These are phyloP conservation scores for Podila minutissima DNA, from an alignment of 192 early-diverging fungal species.

Conservation along the genomic window DNA sequence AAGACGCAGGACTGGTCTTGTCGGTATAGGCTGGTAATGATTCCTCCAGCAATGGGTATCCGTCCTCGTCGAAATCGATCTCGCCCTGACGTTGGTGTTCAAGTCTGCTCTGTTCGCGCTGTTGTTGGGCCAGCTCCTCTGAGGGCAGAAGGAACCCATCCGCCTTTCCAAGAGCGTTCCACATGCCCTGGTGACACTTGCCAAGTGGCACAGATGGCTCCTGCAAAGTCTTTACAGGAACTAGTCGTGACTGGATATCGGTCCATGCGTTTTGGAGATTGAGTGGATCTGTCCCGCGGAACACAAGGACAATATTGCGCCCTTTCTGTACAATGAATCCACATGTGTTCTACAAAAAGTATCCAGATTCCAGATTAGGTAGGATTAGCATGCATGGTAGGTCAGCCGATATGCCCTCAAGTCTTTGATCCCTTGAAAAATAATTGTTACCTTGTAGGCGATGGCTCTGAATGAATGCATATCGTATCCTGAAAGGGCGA, in stretches of 20 bases:
- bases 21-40: not conserved
- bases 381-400: not conserved
- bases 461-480: conserved; percentile 60
- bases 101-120: conserved; percentile 23
- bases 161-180: conserved; percentile 57
- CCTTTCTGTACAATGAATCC: conserved; percentile 64
- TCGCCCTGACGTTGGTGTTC: conserved; percentile 17
- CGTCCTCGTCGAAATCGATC: conserved; percentile 16
- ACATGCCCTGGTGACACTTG: conserved; percentile 64
- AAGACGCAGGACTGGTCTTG: conserved; percentile 26
- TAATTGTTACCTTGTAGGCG: conserved; percentile 56
- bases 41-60: not conserved
- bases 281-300: conserved; percentile 65
- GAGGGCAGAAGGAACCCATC: conserved; percentile 33
- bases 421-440: not conserved
- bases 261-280: conserved; percentile 67
- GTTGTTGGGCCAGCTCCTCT: conserved; percentile 42
- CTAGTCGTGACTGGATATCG: conserved; percentile 53
- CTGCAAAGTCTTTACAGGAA: conserved; percentile 27
- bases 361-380: not conserved
- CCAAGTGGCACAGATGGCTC: conserved; percentile 48
- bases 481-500: conserved; percentile 60
- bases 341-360: conserved; percentile 53
- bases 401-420: not conserved
- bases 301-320: conserved; percentile 63